A percentile compares a stretch with the other conserved stretches of the same genome.
These are phyloP conservation scores for Tolypocladium nubicola DNA, from an alignment of 2,329 filamentous ascomycete genomes.

Conservation along the genomic window DNA sequence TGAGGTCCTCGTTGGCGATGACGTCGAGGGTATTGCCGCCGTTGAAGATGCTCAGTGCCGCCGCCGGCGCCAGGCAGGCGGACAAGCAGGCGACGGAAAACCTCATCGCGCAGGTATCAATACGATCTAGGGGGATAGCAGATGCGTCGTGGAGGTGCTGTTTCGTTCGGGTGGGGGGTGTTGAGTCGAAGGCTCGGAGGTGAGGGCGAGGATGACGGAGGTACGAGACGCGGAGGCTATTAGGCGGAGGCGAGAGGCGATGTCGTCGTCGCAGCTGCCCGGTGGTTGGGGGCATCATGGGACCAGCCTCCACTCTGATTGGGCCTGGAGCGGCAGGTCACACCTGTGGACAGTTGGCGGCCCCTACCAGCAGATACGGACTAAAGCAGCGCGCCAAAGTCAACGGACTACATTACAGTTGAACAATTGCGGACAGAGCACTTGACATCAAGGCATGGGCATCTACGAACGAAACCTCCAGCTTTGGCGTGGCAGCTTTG, in stretches of 20 bases:
- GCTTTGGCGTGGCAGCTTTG: not conserved
- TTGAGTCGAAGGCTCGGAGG: not conserved
- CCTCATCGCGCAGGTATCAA: constrained; percentile 16
- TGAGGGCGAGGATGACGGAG: not conserved
- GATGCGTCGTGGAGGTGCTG: not conserved
- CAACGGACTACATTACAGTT: not conserved
- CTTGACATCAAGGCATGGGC: not conserved
- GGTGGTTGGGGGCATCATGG: constrained; percentile 23
- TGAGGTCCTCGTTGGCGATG: constrained; percentile 38
- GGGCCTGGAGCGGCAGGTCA: constrained; percentile 6
- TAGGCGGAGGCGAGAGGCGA: not conserved
- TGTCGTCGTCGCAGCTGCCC: not conserved
- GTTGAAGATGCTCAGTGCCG: constrained; percentile 31
- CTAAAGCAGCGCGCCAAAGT: not conserved
- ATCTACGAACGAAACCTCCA: not conserved
- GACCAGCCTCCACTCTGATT: constrained; percentile 12
- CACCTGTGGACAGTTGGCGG: not conserved
- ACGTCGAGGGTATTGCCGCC: constrained; percentile 16
- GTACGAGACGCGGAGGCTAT: not conserved
- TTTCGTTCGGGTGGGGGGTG: not conserved
- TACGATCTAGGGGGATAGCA: not conserved
- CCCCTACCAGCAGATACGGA: not conserved
- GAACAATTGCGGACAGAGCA: not conserved
- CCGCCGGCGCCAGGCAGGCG: constrained; percentile 32
- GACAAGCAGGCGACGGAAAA: constrained; percentile 33